Conservation (phyloP, 495 filamentous ascomycete genomes). For the Penicillium samsonianum region DNA sequence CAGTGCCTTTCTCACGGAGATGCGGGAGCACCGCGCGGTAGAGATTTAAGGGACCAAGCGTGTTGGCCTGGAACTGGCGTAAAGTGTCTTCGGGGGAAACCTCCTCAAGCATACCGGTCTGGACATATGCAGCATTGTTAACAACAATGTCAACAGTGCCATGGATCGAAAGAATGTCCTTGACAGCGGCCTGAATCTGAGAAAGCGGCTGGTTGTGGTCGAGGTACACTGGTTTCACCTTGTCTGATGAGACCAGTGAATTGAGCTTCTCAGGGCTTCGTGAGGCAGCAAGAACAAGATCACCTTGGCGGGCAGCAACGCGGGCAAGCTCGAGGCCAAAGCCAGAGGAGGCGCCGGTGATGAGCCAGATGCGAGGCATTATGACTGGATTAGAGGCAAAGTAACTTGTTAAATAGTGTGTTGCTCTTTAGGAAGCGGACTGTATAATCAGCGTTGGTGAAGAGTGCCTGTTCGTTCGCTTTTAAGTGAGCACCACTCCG, state of each 20-base stretch:
- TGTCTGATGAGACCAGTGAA: conserved; percentile 10
- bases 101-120: conserved; percentile 29
- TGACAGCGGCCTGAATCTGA: conserved; percentile 35
- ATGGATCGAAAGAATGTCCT: conserved; percentile 10
- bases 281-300: not conserved
- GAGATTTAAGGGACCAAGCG: conserved; percentile 44
- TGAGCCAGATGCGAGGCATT: conserved; percentile 51
- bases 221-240: conserved; percentile 21
- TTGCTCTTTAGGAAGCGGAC: no score
- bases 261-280: conserved; percentile 25
- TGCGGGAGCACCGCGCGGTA: conserved; percentile 46
- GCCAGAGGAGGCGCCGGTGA: conserved; percentile 56
- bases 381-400: no score
- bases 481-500: no score
- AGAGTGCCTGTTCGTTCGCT: no score
- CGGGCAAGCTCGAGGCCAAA: conserved; percentile 51
- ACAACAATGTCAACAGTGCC: conserved; percentile 53
- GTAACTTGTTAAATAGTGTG: no score
- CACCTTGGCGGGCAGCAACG: conserved; percentile 1
- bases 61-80: conserved; percentile 35
- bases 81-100: conserved; percentile 1
- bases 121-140: conserved; percentile 53
- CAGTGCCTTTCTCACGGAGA: conserved; percentile 41
- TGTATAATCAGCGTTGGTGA: no score
- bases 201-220: not conserved